Conservation (phyloP, 768 basidiomycete species). For the Boletellus emodensis region DNA sequence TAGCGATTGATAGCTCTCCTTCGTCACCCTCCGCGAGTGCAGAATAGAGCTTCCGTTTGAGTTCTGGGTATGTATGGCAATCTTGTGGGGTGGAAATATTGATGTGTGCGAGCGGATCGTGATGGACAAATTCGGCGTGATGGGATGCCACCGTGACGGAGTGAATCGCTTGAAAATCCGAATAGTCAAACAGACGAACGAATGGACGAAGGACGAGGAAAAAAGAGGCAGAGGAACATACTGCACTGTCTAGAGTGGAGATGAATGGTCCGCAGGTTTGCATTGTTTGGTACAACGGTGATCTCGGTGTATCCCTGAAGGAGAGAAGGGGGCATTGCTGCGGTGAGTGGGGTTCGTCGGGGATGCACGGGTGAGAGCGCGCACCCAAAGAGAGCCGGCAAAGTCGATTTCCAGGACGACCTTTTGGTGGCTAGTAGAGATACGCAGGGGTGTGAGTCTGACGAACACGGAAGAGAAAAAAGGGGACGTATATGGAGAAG, state of each 20-base stretch:
- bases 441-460: conserved; percentile 45
- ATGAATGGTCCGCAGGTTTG: conserved; percentile 77
- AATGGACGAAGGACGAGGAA: conserved; percentile 16
- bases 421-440: conserved; percentile 92
- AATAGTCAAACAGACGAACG: conserved; percentile 18
- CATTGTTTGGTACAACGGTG: conserved; percentile 76
- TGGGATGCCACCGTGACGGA: conserved; percentile 69
- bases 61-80: conserved; percentile 85
- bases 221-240: conserved; percentile 38
- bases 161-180: conserved; percentile 52
- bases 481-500: conserved; percentile 81
- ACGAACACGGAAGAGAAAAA: conserved; percentile 18
- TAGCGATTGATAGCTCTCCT: conserved; percentile 88
- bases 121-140: conserved; percentile 71
- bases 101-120: conserved; percentile 69
- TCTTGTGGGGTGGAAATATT: conserved; percentile 67
- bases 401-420: conserved; percentile 94
- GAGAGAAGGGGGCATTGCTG: conserved; percentile 8
- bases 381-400: conserved; percentile 78
- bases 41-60: conserved; percentile 88
- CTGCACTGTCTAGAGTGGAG: conserved; percentile 88
- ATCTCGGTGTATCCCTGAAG: conserved; percentile 89
- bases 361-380: conserved; percentile 28
- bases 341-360: conserved; percentile 19
- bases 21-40: conserved; percentile 90